Evolutionary conservation across 768 basidiomycete species (phyloP).

Genomic region (Cystobasidium tubakii): DNA sequence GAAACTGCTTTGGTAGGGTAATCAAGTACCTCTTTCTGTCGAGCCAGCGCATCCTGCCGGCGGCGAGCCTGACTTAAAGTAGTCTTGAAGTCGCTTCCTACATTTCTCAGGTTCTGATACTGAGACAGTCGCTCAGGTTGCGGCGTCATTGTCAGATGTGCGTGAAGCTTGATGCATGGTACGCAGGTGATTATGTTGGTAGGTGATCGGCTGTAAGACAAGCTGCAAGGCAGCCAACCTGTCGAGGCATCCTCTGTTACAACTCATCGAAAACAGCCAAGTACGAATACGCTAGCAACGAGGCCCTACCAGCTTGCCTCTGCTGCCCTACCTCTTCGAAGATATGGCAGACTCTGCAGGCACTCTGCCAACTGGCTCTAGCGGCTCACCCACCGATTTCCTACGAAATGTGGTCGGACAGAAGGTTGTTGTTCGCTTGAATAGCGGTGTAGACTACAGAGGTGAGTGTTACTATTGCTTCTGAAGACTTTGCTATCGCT

Average conservation of each 20-base stretch:
- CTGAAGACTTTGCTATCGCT: background rate
- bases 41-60: slow-evolving; percentile 22
- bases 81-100: background rate
- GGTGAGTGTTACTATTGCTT: slow-evolving; percentile 55
- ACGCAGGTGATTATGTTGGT: background rate
- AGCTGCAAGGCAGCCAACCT: background rate
- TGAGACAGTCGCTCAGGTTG: slow-evolving; percentile 10
- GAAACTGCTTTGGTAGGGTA: background rate
- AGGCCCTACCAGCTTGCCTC: background rate
- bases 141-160: background rate
- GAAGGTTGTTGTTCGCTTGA: slow-evolving; percentile 81
- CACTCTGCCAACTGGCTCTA: slow-evolving; percentile 6
- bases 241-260: too few relatives aligned
- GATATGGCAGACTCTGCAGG: slow-evolving; percentile 15
- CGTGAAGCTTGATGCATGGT: background rate
- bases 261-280: background rate
- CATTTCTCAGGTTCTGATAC: slow-evolving; percentile 1
- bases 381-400: slow-evolving; percentile 43
- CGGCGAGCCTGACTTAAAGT: background rate
- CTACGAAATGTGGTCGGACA: slow-evolving; percentile 81
- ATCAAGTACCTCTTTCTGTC: slow-evolving; percentile 13
- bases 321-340: background rate
- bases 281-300: background rate
- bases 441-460: slow-evolving; percentile 86
- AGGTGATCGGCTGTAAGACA: background rate